Evolutionary conservation across 495 filamentous ascomycete genomes (phyloP).

Genomic region (Immersiella caudata): DNA sequence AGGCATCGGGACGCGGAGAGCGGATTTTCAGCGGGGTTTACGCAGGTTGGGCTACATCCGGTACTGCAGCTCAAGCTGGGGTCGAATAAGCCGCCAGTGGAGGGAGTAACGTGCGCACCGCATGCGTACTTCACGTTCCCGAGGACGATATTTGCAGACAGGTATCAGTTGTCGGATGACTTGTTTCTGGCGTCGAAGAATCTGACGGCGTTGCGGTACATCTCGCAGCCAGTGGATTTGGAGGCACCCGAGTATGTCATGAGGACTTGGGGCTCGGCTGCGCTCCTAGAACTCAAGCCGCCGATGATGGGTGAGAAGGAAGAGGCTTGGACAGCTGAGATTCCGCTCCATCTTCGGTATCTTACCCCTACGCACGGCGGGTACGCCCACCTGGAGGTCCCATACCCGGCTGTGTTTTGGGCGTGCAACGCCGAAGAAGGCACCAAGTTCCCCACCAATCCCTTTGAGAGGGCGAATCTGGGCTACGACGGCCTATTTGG

Average conservation of each 20-base stretch:
- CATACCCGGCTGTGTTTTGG: slow-evolving; percentile 87
- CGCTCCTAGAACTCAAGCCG: slow-evolving; percentile 74
- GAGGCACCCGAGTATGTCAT: slow-evolving; percentile 87
- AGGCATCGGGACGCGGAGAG: slow-evolving; percentile 67
- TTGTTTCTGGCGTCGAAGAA: slow-evolving; percentile 65
- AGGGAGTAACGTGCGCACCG: slow-evolving; percentile 61
- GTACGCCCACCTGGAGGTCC: slow-evolving; percentile 55
- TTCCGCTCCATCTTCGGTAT: slow-evolving; percentile 90
- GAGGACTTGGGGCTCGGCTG: slow-evolving; percentile 74
- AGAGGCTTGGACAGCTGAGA: slow-evolving; percentile 66
- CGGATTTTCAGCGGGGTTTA: slow-evolving; percentile 57
- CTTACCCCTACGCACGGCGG: slow-evolving; percentile 60
- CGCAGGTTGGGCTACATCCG: slow-evolving; percentile 86
- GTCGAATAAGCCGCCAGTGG: slow-evolving; percentile 42
- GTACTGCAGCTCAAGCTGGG: slow-evolving; percentile 64
- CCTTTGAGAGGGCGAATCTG: slow-evolving; percentile 81
- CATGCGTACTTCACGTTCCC: slow-evolving; percentile 88
- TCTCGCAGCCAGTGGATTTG: slow-evolving; percentile 83
- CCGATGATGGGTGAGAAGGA: slow-evolving; percentile 36
- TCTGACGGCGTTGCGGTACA: slow-evolving; percentile 65
- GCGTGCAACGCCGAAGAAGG: slow-evolving; percentile 78
- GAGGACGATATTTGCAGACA: slow-evolving; percentile 80
- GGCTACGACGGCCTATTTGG: slow-evolving; percentile 89
- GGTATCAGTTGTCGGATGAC: slow-evolving; percentile 60
- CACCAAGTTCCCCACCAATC: slow-evolving; percentile 72